Evolutionary conservation across 2,329 filamentous ascomycete genomes (phyloP).

Genomic region (Aspergillus chevalieri): DNA sequence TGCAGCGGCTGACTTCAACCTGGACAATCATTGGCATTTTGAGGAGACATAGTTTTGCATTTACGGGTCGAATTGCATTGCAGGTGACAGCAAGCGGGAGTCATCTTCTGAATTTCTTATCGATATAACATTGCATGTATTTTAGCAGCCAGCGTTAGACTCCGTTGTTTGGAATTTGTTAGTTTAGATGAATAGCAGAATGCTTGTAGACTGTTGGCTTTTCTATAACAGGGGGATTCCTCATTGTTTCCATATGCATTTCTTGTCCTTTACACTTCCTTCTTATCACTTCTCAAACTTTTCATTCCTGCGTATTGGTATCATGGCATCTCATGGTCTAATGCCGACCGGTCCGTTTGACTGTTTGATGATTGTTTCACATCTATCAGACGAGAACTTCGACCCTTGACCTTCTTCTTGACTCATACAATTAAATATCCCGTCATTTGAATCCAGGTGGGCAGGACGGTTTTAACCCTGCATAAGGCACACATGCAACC

Average conservation of each 20-base stretch:
- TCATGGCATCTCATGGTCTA: no score
- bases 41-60: constrained; percentile 5
- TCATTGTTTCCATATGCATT: not conserved
- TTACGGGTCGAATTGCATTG: constrained; percentile 1
- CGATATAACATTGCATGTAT: not conserved
- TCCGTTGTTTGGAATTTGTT: not conserved
- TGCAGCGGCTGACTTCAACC: not conserved
- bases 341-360: no score
- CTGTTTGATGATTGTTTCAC: no score
- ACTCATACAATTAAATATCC: no score
- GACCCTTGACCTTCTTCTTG: no score
- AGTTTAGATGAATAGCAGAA: constrained; percentile 1
- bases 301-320: no score
- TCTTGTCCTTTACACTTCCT: no score
- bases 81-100: constrained; percentile 5
- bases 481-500: no score
- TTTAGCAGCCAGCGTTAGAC: not conserved
- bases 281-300: no score
- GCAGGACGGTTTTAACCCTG: no score
- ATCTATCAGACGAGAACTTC: no score
- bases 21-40: not conserved
- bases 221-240: not conserved
- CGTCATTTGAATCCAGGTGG: no score
- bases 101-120: not conserved
- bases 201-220: not conserved